A percentile compares a stretch with the other conserved stretches of the same genome.
These are phyloP conservation scores for Curvularia sp. DNA, from an alignment of 2,329 filamentous ascomycete species.

Conservation along the genomic window DNA sequence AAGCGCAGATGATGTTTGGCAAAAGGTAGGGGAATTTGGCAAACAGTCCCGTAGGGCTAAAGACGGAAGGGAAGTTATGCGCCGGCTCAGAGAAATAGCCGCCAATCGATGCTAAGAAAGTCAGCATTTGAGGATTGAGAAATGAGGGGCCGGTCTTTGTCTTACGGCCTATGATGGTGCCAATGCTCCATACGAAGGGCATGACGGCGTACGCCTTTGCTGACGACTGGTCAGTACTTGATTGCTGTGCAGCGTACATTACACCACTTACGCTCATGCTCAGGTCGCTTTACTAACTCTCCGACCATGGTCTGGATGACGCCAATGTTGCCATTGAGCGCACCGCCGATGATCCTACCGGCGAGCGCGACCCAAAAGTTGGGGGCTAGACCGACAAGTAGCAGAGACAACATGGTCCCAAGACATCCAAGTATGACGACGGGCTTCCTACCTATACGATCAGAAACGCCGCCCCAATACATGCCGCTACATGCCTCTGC, in stretches of 20 bases:
- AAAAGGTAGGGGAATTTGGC: conserved; percentile 83
- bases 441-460: conserved; percentile 51
- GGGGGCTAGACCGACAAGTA: conserved; percentile 80
- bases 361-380: conserved; percentile 84
- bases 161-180: conserved; percentile 77
- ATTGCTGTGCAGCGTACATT: conserved; percentile 7
- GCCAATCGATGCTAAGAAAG: conserved; percentile 71
- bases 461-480: conserved; percentile 54
- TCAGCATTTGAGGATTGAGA: conserved; percentile 25
- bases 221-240: conserved; percentile 72
- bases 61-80: conserved; percentile 72
- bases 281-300: conserved; percentile 81
- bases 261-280: conserved; percentile 76
- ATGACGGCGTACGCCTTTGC: conserved; percentile 84
- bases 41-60: conserved; percentile 74
- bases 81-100: conserved; percentile 84
- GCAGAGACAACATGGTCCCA: conserved; percentile 81
- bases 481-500: conserved; percentile 87
- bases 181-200: conserved; percentile 87
- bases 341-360: conserved; percentile 77
- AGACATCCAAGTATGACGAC: conserved; percentile 61
- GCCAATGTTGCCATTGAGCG: conserved; percentile 80
- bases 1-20: conserved; percentile 84
- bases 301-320: conserved; percentile 92
- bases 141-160: not conserved